These are phyloP conservation scores for Brettanomyces sp. DNA, from an alignment of 805 yeast species.

Conservation along the genomic window DNA sequence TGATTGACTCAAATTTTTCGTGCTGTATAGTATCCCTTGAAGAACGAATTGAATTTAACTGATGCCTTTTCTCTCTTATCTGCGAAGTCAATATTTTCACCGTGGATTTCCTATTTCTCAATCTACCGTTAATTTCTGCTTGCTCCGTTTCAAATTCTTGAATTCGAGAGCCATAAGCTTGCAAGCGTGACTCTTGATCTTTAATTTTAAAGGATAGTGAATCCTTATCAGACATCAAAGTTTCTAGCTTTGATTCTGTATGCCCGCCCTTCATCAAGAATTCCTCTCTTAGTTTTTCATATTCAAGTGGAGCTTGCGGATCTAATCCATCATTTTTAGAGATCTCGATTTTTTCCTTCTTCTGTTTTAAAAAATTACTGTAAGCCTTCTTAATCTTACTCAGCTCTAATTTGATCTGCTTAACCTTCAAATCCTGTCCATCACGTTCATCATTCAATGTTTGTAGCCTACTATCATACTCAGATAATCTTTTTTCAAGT, in stretches of 20 bases:
- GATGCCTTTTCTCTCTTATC: conserved; percentile 19
- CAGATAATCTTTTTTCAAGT: conserved; percentile 34
- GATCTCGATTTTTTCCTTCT: conserved; percentile 7
- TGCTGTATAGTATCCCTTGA: conserved; percentile 28
- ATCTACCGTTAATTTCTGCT: conserved; percentile 19
- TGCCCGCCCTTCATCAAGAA: conserved; percentile 51
- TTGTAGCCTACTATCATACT: conserved; percentile 36
- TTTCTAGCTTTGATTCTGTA: conserved; percentile 41
- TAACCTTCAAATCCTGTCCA: conserved; percentile 37
- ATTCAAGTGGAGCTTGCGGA: conserved; percentile 44
- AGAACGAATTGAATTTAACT: conserved; percentile 22
- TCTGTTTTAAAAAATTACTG: conserved; percentile 9
- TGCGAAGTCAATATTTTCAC: conserved; percentile 18
- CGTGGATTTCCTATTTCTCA: conserved; percentile 19
- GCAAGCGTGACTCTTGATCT: conserved; percentile 22
- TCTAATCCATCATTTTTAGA: conserved; percentile 24
- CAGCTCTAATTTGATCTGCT: conserved; percentile 38
- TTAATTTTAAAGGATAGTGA: conserved; percentile 24
- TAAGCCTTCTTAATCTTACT: conserved; percentile 20
- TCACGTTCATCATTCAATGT: conserved; percentile 43
- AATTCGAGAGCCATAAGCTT: conserved; percentile 26
- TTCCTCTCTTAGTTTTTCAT: conserved; percentile 45
- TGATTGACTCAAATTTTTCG: conserved; percentile 53
- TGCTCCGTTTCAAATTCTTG: conserved; percentile 26
- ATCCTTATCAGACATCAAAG: conserved; percentile 33